Percentiles rank a stretch among this genome's conserved stretches.
These are phyloP conservation scores for Lagerstroemia speciosa DNA, from an alignment of 345 rosid species.

Conservation along the genomic window DNA sequence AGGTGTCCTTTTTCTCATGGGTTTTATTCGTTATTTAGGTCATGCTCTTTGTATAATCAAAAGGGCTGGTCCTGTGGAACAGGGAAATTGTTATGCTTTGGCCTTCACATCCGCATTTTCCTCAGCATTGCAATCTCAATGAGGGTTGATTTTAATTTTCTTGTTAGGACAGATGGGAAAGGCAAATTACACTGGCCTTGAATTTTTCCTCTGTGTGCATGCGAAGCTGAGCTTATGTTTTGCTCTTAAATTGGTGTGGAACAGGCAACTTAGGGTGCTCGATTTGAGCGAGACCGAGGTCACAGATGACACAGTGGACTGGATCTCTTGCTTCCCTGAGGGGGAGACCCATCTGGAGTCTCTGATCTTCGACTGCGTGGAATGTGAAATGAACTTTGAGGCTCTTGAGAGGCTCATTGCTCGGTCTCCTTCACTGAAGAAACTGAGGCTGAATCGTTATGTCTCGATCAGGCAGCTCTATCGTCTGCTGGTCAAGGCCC, in stretches of 20 bases:
- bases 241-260: background rate
- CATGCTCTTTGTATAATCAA: no score
- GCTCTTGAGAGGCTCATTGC: conserved; percentile 68
- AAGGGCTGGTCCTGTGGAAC: no score
- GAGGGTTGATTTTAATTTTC: background rate
- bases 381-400: conserved; percentile 44
- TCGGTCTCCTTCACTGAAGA: conserved; percentile 60
- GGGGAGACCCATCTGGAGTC: conserved; percentile 48
- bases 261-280: conserved; percentile 59
- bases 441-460: conserved; percentile 48
- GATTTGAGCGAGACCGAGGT: conserved; percentile 76
- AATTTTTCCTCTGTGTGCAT: background rate
- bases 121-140: background rate
- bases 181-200: background rate
- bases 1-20: no score
- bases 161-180: no score
- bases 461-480: conserved; percentile 56
- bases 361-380: conserved; percentile 62
- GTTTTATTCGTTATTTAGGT: no score
- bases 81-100: no score
- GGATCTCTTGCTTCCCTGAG: conserved; percentile 71
- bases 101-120: no score
- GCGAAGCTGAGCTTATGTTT: background rate
- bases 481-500: conserved; percentile 47
- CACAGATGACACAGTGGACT: conserved; percentile 56